Percentiles rank a stretch among this genome's conserved stretches.
Evolutionary conservation across 2,329 filamentous ascomycete species (phyloP).

Genomic region (Aspergillus pseudonomiae): DNA sequence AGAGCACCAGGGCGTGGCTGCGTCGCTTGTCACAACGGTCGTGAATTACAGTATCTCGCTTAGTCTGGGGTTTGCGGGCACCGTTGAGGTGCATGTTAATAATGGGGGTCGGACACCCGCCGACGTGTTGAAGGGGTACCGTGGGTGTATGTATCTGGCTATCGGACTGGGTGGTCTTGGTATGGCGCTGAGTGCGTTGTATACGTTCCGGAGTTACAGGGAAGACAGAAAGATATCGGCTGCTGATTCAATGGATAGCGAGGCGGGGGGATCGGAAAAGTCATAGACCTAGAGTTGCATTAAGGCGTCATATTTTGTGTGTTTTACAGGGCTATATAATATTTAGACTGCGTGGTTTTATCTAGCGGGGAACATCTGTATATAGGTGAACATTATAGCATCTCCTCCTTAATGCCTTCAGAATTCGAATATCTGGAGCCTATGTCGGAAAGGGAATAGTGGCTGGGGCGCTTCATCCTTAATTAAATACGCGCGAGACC

Average conservation of each 20-base stretch:
- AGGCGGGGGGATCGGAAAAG: neutral
- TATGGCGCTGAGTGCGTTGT: conserved; percentile 22
- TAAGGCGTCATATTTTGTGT: too few relatives aligned
- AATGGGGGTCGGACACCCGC: conserved; percentile 37
- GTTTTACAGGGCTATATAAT: too few relatives aligned
- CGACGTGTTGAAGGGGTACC: conserved; percentile 42
- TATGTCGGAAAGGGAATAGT: too few relatives aligned
- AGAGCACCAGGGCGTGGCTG: conserved; percentile 55
- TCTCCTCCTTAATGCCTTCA: too few relatives aligned
- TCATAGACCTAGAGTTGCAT: neutral
- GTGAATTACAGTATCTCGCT: conserved; percentile 71
- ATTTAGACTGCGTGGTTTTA: too few relatives aligned
- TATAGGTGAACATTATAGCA: too few relatives aligned
- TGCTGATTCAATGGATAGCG: neutral
- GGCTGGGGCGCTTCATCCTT: too few relatives aligned
- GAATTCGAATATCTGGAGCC: too few relatives aligned
- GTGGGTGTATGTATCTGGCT: conserved; percentile 46
- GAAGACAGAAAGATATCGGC: neutral
- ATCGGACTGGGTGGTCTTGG: conserved; percentile 38
- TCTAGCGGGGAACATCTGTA: too few relatives aligned
- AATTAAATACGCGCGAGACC: too few relatives aligned
- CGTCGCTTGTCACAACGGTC: conserved; percentile 63
- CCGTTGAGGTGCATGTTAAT: conserved; percentile 57
- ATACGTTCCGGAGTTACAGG: neutral
- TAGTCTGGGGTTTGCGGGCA: conserved; percentile 67